Percentiles rank a stretch among this genome's conserved stretches.
Conservation (phyloP, 108 stramenopile genomes). For the Pseudonitzschia delicatissima region DNA sequence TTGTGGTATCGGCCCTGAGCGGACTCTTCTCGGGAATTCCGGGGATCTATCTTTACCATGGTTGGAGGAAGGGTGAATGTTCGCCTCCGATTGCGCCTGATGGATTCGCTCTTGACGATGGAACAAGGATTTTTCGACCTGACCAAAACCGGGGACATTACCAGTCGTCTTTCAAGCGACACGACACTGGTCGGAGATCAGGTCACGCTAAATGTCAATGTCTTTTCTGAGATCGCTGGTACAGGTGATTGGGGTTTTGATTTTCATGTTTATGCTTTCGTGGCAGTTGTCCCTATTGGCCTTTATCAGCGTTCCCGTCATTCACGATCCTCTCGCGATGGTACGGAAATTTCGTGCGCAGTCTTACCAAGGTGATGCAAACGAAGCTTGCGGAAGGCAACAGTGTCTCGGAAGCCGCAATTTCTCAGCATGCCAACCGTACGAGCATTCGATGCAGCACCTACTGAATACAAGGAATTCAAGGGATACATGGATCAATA, state of each 20-base stretch:
- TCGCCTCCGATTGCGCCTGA: conserved; percentile 59
- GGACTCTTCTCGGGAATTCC: conserved; percentile 72
- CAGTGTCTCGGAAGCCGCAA: conserved; percentile 65
- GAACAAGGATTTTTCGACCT: conserved; percentile 86
- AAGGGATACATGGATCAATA: conserved; percentile 48
- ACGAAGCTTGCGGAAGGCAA: conserved; percentile 81
- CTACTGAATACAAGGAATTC: conserved; percentile 57
- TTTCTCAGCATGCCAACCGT: conserved; percentile 80
- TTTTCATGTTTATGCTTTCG: conserved; percentile 75
- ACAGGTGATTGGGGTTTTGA: conserved; percentile 73
- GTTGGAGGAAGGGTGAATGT: conserved; percentile 73
- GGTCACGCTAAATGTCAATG: conserved; percentile 83
- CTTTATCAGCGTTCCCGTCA: conserved; percentile 76
- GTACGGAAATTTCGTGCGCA: conserved; percentile 73
- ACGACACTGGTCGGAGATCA: conserved; percentile 82
- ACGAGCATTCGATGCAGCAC: conserved; percentile 73
- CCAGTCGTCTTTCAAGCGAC: conserved; percentile 74
- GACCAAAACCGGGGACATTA: conserved; percentile 80
- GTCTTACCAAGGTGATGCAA: conserved; percentile 76
- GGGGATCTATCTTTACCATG: conserved; percentile 68
- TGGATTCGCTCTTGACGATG: conserved; percentile 53
- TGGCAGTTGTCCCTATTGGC: conserved; percentile 79
- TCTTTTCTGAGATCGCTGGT: conserved; percentile 66
- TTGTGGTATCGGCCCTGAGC: conserved; percentile 43
- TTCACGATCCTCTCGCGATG: conserved; percentile 68